These are phyloP conservation scores for Oryza glaberrima DNA, from an alignment of 176 grass and related monocot species.

Conservation along the genomic window DNA sequence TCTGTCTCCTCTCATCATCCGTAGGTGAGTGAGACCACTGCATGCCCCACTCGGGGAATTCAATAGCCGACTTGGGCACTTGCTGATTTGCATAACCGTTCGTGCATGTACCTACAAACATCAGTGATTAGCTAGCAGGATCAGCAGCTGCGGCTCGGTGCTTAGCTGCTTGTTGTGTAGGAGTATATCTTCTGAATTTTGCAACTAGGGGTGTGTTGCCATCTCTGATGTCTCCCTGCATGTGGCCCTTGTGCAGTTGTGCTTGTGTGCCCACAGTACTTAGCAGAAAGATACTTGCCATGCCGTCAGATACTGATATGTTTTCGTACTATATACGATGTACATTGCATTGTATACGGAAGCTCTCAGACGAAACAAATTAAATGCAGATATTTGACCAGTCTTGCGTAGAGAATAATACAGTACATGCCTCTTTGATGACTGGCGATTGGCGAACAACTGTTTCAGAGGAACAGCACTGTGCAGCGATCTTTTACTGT, in stretches of 20 bases:
- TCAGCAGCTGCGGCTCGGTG: not conserved
- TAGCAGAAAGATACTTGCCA: too few species aligned
- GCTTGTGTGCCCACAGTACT: not conserved
- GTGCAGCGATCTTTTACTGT: not conserved
- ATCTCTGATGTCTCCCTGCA: not conserved
- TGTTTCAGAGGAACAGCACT: not conserved
- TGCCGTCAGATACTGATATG: too few species aligned
- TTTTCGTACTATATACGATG: not conserved
- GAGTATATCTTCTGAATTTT: not conserved
- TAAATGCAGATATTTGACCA: not conserved
- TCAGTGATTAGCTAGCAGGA: not conserved
- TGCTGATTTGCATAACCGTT: not conserved
- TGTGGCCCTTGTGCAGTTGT: not conserved
- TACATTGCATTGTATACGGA: too few species aligned
- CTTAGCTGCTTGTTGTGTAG: not conserved
- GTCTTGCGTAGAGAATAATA: constrained; percentile 1
- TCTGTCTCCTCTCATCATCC: constrained; percentile 8
- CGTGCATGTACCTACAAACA: not conserved
- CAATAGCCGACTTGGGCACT: constrained; percentile 31
- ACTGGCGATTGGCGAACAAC: too few species aligned
- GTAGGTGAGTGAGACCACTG: constrained; percentile 20
- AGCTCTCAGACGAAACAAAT: not conserved
- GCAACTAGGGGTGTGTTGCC: not conserved
- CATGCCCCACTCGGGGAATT: constrained; percentile 24
- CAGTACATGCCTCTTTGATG: too few species aligned